Conservation (phyloP, 2,329 filamentous ascomycete species). For the Sclerotinia minor region DNA sequence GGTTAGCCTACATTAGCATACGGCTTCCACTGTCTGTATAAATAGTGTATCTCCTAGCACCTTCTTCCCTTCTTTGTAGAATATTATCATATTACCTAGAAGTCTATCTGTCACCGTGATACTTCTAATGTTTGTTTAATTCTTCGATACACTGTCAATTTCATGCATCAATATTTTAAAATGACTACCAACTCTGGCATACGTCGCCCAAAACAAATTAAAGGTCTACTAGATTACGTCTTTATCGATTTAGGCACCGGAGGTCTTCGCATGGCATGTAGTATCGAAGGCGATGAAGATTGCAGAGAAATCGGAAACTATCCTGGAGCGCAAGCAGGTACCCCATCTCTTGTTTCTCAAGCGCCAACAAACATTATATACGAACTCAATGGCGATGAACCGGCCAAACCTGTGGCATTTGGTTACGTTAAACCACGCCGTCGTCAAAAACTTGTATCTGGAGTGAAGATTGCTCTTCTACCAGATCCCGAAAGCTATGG, state of each 20-base stretch:
- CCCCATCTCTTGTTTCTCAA: not conserved
- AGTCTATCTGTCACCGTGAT: too few species aligned
- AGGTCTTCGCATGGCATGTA: not conserved
- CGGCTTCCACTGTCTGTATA: too few species aligned
- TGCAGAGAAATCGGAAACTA: not conserved
- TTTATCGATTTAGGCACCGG: not conserved
- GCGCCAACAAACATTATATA: slow-evolving; percentile 6
- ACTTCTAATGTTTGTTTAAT: not conserved
- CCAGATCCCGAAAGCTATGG: not conserved
- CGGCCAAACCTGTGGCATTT: not conserved
- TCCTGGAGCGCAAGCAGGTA: not conserved
- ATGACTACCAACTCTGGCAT: not conserved
- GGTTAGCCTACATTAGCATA: too few species aligned
- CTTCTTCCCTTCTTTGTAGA: too few species aligned
- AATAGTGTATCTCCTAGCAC: too few species aligned
- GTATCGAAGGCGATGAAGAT: not conserved
- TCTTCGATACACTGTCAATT: not conserved
- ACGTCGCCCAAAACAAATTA: not conserved
- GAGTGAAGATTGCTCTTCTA: slow-evolving; percentile 1
- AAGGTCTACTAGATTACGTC: not conserved
- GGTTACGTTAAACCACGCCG: not conserved
- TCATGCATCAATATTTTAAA: not conserved
- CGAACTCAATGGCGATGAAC: not conserved
- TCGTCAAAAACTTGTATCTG: not conserved
- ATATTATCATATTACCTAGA: too few species aligned